Evolutionary conservation across 2,329 filamentous ascomycete genomes (phyloP).

Genomic region (Phaeoacremonium minimum): DNA sequence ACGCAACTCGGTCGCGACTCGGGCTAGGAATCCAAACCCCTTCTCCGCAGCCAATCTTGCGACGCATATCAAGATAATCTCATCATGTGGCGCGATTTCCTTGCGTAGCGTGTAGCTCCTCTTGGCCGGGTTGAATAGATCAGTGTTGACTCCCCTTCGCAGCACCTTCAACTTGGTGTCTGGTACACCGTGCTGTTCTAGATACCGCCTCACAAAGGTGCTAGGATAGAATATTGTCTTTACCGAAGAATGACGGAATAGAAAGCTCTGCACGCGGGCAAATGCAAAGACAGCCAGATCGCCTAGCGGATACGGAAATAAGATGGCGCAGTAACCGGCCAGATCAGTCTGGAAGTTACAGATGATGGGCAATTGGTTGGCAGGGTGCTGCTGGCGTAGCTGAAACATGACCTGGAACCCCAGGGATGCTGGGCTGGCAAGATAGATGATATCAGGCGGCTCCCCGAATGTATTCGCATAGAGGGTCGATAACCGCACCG

Average conservation of each 20-base stretch:
- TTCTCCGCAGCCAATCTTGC: conserved; percentile 67
- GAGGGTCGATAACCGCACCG: conserved; percentile 59
- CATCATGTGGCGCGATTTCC: conserved; percentile 54
- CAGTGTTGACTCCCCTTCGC: conserved; percentile 61
- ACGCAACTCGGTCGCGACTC: conserved; percentile 49
- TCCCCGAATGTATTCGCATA: conserved; percentile 55
- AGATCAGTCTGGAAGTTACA: conserved; percentile 72
- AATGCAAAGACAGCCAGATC: conserved; percentile 58
- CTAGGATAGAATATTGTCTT: conserved; percentile 68
- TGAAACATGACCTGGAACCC: conserved; percentile 71
- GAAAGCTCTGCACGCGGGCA: conserved; percentile 58
- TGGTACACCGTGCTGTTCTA: conserved; percentile 52
- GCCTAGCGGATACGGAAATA: conserved; percentile 62
- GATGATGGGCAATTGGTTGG: conserved; percentile 54
- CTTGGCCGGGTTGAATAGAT: conserved; percentile 52
- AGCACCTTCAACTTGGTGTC: conserved; percentile 54
- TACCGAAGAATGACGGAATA: conserved; percentile 59
- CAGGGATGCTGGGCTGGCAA: conserved; percentile 64
- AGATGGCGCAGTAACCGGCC: conserved; percentile 63
- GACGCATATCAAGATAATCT: conserved; percentile 63
- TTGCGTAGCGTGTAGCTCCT: conserved; percentile 47
- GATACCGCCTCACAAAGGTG: conserved; percentile 56
- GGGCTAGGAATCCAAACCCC: conserved; percentile 63
- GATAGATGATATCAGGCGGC: conserved; percentile 62
- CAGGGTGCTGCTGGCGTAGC: conserved; percentile 51